Conservation (phyloP, 176 grass and related monocot species). For the Aegilops tauschii region DNA sequence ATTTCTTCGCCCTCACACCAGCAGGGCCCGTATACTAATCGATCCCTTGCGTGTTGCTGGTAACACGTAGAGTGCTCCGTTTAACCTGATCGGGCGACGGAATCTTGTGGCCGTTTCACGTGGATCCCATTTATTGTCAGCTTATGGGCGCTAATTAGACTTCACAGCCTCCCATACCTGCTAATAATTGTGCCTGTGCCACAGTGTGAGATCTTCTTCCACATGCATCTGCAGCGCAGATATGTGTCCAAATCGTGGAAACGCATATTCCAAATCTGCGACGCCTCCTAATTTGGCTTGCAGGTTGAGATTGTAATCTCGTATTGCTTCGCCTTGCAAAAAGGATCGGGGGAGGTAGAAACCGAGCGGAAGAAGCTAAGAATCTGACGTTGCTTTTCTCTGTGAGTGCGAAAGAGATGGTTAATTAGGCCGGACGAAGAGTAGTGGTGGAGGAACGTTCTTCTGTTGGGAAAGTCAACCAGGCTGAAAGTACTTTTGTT, state of each 20-base stretch:
- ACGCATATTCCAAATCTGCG: neutral
- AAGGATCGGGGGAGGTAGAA: neutral
- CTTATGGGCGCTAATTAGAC: constrained; percentile 15
- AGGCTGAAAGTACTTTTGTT: neutral
- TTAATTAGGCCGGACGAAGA: neutral
- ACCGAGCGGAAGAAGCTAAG: neutral
- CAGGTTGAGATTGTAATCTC: neutral
- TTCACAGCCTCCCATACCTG: neutral
- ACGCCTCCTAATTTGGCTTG: neutral
- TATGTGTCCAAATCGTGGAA: neutral
- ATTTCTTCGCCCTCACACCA: neutral
- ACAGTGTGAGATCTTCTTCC: neutral
- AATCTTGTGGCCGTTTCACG: neutral
- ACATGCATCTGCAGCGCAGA: neutral
- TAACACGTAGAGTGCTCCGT: neutral
- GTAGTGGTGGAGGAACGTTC: neutral
- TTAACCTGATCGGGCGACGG: neutral
- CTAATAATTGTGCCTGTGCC: neutral
- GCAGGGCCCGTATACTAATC: neutral
- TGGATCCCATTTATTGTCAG: constrained; percentile 18
- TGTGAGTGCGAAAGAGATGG: neutral
- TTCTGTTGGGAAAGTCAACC: constrained; percentile 19
- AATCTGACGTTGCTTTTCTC: neutral
- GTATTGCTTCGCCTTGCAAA: neutral
- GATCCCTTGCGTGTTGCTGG: neutral